phyloP scores from a whole-genome alignment of 768 basidiomycete species.

The Lentinula detonsa region DNA sequence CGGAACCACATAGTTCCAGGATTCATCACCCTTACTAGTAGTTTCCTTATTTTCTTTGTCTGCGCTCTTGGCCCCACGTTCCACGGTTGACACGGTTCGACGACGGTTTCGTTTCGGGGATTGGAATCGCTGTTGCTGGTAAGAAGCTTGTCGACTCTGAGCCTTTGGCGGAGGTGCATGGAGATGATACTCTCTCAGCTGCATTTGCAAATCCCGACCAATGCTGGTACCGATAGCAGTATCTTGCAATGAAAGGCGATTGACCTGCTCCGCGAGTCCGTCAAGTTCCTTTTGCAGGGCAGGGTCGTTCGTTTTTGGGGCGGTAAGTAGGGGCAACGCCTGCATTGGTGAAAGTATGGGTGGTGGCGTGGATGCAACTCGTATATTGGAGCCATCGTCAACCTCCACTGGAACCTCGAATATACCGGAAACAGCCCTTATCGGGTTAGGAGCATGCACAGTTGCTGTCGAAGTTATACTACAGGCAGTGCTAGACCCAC shows the following conservation, averaged over 20 bases:
- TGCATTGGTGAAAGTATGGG: not conserved
- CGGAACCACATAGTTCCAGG: constrained; percentile 30
- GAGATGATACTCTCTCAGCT: not conserved
- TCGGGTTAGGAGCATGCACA: constrained; percentile 13
- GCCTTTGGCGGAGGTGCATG: not conserved
- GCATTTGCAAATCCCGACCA: not conserved
- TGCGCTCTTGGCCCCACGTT: constrained; percentile 4
- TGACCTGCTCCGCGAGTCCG: constrained; percentile 41
- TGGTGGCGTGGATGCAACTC: constrained; percentile 2
- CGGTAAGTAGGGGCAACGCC: constrained; percentile 30
- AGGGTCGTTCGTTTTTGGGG: constrained; percentile 33
- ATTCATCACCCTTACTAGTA: constrained; percentile 24
- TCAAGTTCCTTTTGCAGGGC: constrained; percentile 36
- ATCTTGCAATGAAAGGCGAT: constrained; percentile 20
- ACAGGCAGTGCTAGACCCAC: not conserved
- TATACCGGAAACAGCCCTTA: not conserved
- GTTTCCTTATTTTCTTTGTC: constrained; percentile 34
- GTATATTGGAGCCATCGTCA: not conserved
- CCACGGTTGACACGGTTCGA: constrained; percentile 11
- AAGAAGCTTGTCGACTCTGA: constrained; percentile 7
- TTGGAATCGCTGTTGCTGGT: constrained; percentile 11
- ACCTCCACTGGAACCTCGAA: not conserved
- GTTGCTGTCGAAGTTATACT: not conserved
- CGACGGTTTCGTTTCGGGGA: constrained; percentile 1
- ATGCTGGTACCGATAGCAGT: not conserved